Evolutionary conservation across 345 rosid species (phyloP), one percentile per base, ranked within the genome.

Genomic region (Bruguiera gymnorhiza): DNA sequence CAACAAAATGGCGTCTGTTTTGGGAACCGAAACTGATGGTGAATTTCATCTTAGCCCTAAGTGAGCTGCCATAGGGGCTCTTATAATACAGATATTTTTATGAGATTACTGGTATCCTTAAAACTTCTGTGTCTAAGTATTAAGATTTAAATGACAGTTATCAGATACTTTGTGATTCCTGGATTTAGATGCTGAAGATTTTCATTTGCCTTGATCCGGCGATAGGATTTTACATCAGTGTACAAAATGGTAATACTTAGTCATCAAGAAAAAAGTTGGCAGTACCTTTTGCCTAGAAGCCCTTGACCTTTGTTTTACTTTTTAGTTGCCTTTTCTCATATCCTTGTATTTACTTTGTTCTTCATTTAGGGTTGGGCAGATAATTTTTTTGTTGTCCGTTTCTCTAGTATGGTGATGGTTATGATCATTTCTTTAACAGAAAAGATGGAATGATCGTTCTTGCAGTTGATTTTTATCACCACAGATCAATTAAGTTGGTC

Each of bases 31-130:
- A 62, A 32, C 19, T 36, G 60, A 62, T 37, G 62, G 53, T 23
- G 34, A 34, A 19, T 29, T 37, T 34, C 36, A 24, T 56, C 62
- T 52, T 52, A 16, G 24, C 27, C 29, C 53, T 15, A 55, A 53
- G 62, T 70, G 52, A 11, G 26, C 26, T 70, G 27, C 19, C 15
- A 18, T 46, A 34, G 36, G 31, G 57, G 58, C 13, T 60, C 13
- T 69, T 29, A 10, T 29, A 56, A 58, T 58, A 19, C 50, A 34
- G 18, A 6, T 59, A 65, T 59, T 55, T 20, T 43, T 54, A 69
- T 69, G 48, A 66, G 68, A 52, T 62, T 60, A 46, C 66, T 36
- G 26, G 26, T 60, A 43, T 46, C 48, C 8, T 11, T 23, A 13
- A n/a, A 51, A 16, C 32, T 18, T 13, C 10, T 21, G 61, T 30